A percentile compares a stretch with the other conserved stretches of the same genome.
Conservation (phyloP, 2,329 filamentous ascomycete genomes). For the Hymenoscyphus salicellus region DNA sequence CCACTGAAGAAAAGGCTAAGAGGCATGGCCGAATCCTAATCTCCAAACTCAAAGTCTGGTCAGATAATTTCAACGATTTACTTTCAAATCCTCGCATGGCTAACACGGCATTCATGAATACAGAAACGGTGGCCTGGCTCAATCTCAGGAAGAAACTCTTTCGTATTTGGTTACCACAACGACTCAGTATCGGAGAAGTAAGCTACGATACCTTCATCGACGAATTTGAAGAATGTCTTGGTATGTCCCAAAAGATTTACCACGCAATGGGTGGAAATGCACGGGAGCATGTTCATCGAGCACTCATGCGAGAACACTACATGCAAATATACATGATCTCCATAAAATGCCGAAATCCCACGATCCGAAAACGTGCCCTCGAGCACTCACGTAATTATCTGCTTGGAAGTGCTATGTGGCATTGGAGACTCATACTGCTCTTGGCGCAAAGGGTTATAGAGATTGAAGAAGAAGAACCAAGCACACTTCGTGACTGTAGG, state of each 20-base stretch:
- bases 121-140: no score
- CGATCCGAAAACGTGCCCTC: neutral
- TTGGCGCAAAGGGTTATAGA: no score
- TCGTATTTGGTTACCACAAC: no score
- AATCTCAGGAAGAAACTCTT: no score
- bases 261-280: neutral
- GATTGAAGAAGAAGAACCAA: no score
- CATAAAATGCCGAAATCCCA: neutral
- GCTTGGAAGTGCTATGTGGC: neutral
- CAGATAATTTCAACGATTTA: no score
- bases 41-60: no score
- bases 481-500: neutral
- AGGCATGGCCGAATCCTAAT: no score
- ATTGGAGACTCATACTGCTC: neutral
- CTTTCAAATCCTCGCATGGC: no score
- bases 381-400: neutral
- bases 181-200: no score
- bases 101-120: no score
- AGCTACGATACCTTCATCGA: neutral
- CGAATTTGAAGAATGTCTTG: slow-evolving; percentile 1
- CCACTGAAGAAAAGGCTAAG: no score
- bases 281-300: neutral
- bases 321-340: neutral
- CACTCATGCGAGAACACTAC: neutral
- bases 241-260: neutral